A percentile compares a stretch with the other conserved stretches of the same genome.
Evolutionary conservation across 2,329 filamentous ascomycete species (phyloP).

Genomic region (Apiospora phragmitis): DNA sequence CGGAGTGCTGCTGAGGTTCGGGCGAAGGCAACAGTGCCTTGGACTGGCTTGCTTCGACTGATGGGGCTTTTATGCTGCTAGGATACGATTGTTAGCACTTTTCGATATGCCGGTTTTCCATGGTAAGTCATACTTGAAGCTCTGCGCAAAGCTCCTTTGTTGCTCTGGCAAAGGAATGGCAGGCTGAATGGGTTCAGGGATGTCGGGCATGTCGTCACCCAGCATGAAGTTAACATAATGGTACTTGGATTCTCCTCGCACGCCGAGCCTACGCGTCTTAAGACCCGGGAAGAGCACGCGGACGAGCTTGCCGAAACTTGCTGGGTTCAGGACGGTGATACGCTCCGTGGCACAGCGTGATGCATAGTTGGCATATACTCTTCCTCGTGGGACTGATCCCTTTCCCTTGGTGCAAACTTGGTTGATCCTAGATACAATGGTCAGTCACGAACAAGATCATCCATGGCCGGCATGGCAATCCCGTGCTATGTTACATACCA

Average conservation of each 20-base stretch:
- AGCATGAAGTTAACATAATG: constrained; percentile 78
- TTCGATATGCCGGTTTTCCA: neutral
- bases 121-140: constrained; percentile 46
- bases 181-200: constrained; percentile 46
- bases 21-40: constrained; percentile 38
- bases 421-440: constrained; percentile 61
- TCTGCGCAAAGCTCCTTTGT: constrained; percentile 45
- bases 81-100: constrained; percentile 5
- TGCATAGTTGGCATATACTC: constrained; percentile 95
- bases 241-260: constrained; percentile 96
- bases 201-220: constrained; percentile 55
- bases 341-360: constrained; percentile 89
- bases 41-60: constrained; percentile 22
- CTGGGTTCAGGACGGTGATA: constrained; percentile 93
- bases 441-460: constrained; percentile 15
- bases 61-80: constrained; percentile 37
- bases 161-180: constrained; percentile 51
- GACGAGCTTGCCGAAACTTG: constrained; percentile 96
- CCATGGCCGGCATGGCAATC: neutral
- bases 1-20: constrained; percentile 34
- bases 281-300: constrained; percentile 94
- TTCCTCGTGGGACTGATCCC: constrained; percentile 85
- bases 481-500: constrained; percentile 58
- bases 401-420: constrained; percentile 72
- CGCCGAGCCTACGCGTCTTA: constrained; percentile 86